Conservation (phyloP, 148 eudicot genomes). For the Rhododendron henanense region DNA sequence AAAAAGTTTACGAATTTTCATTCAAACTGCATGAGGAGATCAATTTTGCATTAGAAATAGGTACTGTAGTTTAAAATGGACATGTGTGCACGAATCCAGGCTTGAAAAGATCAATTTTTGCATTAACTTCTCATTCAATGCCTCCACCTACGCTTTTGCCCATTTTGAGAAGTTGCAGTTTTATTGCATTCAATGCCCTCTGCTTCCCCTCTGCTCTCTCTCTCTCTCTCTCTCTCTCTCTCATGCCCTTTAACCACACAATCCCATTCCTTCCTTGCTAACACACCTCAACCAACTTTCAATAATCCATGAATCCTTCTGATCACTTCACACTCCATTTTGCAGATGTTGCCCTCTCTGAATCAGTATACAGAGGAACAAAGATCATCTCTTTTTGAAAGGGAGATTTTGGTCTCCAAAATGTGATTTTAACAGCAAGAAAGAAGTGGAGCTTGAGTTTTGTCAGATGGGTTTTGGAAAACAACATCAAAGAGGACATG, state of each 20-base stretch:
- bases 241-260: conserved; percentile 10
- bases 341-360: background rate
- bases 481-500: conserved; percentile 7
- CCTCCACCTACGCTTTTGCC: conserved; percentile 54
- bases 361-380: background rate
- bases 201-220: conserved; percentile 6
- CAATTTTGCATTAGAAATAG: background rate
- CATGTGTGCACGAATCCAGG: conserved; percentile 66
- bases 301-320: background rate
- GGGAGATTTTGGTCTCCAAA: background rate
- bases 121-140: conserved; percentile 72
- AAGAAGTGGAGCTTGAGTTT: background rate
- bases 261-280: conserved; percentile 21
- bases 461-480: background rate
- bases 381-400: background rate
- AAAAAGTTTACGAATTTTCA: background rate
- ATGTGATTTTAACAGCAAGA: background rate
- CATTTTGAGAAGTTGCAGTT: conserved; percentile 1
- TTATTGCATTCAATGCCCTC: conserved; percentile 8
- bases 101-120: conserved; percentile 49
- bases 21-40: background rate
- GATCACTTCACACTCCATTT: background rate
- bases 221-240: conserved; percentile 11
- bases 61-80: conserved; percentile 4
- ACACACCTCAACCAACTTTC: conserved; percentile 3